Conservation (phyloP, 306 rosid genomes). For the Citrullus amarus region DNA sequence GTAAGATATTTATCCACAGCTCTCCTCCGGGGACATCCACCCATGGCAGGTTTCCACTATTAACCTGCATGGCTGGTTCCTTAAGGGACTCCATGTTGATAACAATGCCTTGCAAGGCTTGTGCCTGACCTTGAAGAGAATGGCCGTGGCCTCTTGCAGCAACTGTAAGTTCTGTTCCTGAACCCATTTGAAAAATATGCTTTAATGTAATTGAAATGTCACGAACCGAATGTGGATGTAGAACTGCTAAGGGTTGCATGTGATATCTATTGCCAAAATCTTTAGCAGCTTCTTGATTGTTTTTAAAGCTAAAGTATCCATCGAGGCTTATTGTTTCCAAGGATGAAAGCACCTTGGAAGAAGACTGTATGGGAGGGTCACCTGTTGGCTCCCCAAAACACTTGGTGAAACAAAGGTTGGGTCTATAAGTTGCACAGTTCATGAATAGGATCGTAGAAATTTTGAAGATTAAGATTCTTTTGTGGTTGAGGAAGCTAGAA, state of each 20-base stretch:
- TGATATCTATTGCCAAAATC: slow-evolving; percentile 77
- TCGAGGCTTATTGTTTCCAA: slow-evolving; percentile 48
- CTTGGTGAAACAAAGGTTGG: slow-evolving; percentile 23
- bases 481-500: slow-evolving; percentile 2
- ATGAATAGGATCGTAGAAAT: slow-evolving; percentile 29
- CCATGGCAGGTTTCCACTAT: slow-evolving; percentile 38
- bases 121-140: slow-evolving; percentile 80
- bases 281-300: slow-evolving; percentile 47
- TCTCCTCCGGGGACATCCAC: slow-evolving; percentile 87
- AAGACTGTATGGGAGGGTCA: slow-evolving; percentile 14
- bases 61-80: slow-evolving; percentile 39
- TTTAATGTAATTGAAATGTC: slow-evolving; percentile 55
- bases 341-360: slow-evolving; percentile 20
- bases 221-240: slow-evolving; percentile 51
- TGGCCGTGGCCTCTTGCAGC: slow-evolving; percentile 96
- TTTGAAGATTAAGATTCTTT: neutral
- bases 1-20: slow-evolving; percentile 83
- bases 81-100: slow-evolving; percentile 67
- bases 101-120: slow-evolving; percentile 56
- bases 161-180: slow-evolving; percentile 46
- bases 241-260: slow-evolving; percentile 63
- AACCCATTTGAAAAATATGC: slow-evolving; percentile 40
- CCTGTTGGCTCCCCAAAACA: slow-evolving; percentile 6
- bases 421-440: slow-evolving; percentile 26
- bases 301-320: slow-evolving; percentile 45